These are phyloP conservation scores for Blastobotrys serpentis DNA, from an alignment of 1,139 yeast species.

Conservation along the genomic window DNA sequence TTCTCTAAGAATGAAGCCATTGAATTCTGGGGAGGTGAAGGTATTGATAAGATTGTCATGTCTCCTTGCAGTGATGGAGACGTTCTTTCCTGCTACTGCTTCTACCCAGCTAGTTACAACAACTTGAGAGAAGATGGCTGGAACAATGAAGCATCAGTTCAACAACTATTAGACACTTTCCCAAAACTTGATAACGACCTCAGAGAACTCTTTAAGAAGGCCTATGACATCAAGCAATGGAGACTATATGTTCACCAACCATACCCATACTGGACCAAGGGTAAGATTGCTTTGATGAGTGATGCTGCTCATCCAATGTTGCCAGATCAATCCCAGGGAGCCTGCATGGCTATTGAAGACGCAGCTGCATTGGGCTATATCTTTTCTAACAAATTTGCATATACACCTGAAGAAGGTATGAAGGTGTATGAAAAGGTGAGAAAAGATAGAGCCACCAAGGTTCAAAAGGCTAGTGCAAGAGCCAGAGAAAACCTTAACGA, in stretches of 20 bases:
- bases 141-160: conserved; percentile 17
- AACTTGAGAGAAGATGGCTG: conserved; percentile 14
- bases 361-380: conserved; percentile 32
- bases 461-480: conserved; percentile 26
- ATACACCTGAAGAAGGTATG: conserved; percentile 19
- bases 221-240: conserved; percentile 15
- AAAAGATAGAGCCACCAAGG: conserved; percentile 36
- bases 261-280: conserved; percentile 19
- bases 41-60: conserved; percentile 24
- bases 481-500: conserved; percentile 6
- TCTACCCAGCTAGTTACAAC: conserved; percentile 19
- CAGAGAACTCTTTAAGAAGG: conserved; percentile 9
- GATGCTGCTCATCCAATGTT: conserved; percentile 46
- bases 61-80: conserved; percentile 6
- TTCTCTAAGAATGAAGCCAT: conserved; percentile 13
- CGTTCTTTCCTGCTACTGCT: conserved; percentile 24
- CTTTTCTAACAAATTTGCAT: conserved; percentile 24
- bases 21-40: conserved; percentile 19
- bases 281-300: conserved; percentile 21
- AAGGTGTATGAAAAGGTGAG: conserved; percentile 31
- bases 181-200: conserved; percentile 13
- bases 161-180: conserved; percentile 13
- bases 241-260: conserved; percentile 15
- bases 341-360: conserved; percentile 44
- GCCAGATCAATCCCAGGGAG: conserved; percentile 46